Conservation (phyloP, 2,329 filamentous ascomycete species). For the Stenocarpella maydis region DNA sequence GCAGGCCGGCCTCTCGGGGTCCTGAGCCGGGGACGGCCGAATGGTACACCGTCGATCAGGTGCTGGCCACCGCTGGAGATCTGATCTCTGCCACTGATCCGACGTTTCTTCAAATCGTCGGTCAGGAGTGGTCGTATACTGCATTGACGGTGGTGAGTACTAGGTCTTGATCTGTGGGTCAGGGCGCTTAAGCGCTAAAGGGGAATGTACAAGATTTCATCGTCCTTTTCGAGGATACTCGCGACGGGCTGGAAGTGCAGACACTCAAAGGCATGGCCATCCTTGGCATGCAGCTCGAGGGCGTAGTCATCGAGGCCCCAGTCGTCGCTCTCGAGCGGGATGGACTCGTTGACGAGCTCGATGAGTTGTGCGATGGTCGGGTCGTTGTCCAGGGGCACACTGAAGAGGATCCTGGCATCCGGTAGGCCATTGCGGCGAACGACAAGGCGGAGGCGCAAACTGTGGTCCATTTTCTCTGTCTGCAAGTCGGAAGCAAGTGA, state of each 20-base stretch:
- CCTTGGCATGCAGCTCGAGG: constrained; percentile 71
- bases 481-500: background rate
- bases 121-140: constrained; percentile 82
- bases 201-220: constrained; percentile 76
- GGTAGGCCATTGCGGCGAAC: constrained; percentile 79
- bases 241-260: constrained; percentile 82
- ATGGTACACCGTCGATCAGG: constrained; percentile 85
- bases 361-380: constrained; percentile 80
- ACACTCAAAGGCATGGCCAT: constrained; percentile 78
- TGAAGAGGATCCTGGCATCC: constrained; percentile 76
- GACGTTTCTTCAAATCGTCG: constrained; percentile 76
- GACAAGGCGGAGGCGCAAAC: constrained; percentile 76
- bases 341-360: constrained; percentile 77
- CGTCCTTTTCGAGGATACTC: constrained; percentile 79
- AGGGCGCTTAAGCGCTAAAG: background rate
- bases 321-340: constrained; percentile 79
- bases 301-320: constrained; percentile 93
- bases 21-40: constrained; percentile 76
- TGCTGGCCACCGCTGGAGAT: constrained; percentile 82
- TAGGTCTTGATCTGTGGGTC: background rate
- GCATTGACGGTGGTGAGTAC: constrained; percentile 33
- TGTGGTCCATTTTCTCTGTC: constrained; percentile 39
- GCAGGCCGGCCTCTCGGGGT: constrained; percentile 67
- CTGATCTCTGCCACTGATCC: constrained; percentile 80
- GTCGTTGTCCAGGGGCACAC: constrained; percentile 62